A percentile compares a stretch with the other conserved stretches of the same genome.
phyloP scores from a whole-genome alignment of 2,329 filamentous ascomycete genomes.

The Metarhizium guizhouense region DNA sequence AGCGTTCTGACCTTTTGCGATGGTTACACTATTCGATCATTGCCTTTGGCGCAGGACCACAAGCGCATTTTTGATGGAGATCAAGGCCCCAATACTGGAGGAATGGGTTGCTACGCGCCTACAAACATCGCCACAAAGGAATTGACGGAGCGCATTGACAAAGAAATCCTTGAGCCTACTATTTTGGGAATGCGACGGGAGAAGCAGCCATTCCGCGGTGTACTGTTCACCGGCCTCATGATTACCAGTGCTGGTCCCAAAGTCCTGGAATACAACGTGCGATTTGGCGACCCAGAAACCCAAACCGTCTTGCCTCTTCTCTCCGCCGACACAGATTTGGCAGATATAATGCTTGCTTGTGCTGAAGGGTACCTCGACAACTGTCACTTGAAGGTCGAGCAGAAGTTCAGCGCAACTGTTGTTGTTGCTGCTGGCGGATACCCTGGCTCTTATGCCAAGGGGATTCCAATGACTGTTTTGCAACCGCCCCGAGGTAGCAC shows the following conservation, averaged over 20 bases:
- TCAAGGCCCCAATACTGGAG: constrained; percentile 85
- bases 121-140: constrained; percentile 69
- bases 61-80: constrained; percentile 91
- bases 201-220: constrained; percentile 61
- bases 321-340: constrained; percentile 70
- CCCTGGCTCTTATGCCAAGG: constrained; percentile 77
- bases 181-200: constrained; percentile 82
- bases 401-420: constrained; percentile 76
- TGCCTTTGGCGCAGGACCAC: constrained; percentile 92
- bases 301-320: constrained; percentile 78
- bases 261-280: constrained; percentile 86
- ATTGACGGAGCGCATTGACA: constrained; percentile 70
- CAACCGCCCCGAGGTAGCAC: constrained; percentile 39
- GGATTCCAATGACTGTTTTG: constrained; percentile 48
- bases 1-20: constrained; percentile 89
- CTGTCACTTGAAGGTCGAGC: constrained; percentile 57
- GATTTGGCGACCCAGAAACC: constrained; percentile 87
- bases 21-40: constrained; percentile 70
- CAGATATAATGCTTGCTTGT: constrained; percentile 81
- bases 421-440: constrained; percentile 93
- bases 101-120: constrained; percentile 97
- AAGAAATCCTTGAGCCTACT: constrained; percentile 79
- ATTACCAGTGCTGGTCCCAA: constrained; percentile 74
- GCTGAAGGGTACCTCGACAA: constrained; percentile 64
- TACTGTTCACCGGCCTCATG: constrained; percentile 89